These are phyloP conservation scores for Pseudotsuga menziesii DNA, from an alignment of 75 land plant species.

Conservation along the genomic window DNA sequence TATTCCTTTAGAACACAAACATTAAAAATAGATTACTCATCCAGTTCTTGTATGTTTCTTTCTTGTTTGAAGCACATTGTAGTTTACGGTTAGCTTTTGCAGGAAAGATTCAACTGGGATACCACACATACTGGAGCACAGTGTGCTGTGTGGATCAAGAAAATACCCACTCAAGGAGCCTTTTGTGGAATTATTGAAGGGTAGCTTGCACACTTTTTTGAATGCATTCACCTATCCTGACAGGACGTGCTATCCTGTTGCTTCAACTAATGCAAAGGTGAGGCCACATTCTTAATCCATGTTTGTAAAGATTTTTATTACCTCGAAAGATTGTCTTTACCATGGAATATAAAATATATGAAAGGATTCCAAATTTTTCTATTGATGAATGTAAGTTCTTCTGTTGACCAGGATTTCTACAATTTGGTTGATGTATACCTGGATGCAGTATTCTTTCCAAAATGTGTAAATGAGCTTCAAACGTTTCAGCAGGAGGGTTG, in stretches of 20 bases:
- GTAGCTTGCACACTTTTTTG: constrained; percentile 89
- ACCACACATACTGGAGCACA: constrained; percentile 97
- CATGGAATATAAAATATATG: background rate
- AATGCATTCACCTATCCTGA: constrained; percentile 99
- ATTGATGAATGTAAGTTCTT: constrained; percentile 2
- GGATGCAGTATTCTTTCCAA: constrained; percentile 98
- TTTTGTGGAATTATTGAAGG: constrained; percentile 94
- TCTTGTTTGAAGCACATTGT: background rate
- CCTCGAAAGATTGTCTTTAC: background rate
- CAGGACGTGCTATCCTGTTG: constrained; percentile 98
- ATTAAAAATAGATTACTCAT: background rate
- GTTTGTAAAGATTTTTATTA: background rate
- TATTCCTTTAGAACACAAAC: background rate
- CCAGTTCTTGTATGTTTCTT: background rate
- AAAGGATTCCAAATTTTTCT: background rate
- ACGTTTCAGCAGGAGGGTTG: constrained; percentile 99
- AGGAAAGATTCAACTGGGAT: constrained; percentile 97
- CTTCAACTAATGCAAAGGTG: constrained; percentile 96
- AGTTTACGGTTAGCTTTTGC: constrained; percentile 24
- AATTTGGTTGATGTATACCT: constrained; percentile 97
- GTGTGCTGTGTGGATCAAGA: constrained; percentile 97
- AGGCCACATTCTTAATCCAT: background rate
- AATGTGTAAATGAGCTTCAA: constrained; percentile 82
- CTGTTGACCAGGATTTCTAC: constrained; percentile 83
- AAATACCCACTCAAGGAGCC: constrained; percentile 99